Percentiles rank a stretch among this genome's conserved stretches.
phyloP scores from a whole-genome alignment of 2,329 filamentous ascomycete species.

The Cyphellophora europaea region DNA sequence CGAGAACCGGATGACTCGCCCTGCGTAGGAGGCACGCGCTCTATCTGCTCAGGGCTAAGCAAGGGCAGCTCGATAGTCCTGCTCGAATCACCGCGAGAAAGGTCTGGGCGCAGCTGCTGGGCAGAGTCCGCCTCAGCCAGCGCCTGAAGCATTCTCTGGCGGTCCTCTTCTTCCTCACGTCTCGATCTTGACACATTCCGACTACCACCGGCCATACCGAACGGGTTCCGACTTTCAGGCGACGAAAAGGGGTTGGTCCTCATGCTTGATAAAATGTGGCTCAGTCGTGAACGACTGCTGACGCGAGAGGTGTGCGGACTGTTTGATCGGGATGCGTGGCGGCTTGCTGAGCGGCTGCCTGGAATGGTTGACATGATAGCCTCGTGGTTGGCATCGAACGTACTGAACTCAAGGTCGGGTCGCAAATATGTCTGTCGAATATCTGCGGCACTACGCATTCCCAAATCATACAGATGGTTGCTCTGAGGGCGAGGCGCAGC shows the following conservation, averaged over 20 bases:
- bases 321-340: conserved; percentile 16
- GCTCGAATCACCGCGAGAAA: conserved; percentile 7
- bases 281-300: conserved; percentile 15
- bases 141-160: conserved; percentile 12
- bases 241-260: conserved; percentile 11
- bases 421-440: conserved; percentile 9
- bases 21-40: conserved; percentile 8
- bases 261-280: conserved; percentile 11
- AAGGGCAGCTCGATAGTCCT: conserved; percentile 10
- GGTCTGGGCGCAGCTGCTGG: conserved; percentile 11
- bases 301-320: conserved; percentile 17
- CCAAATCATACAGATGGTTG: conserved; percentile 1
- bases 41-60: conserved; percentile 13
- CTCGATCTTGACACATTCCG: conserved; percentile 11
- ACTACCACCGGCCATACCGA: conserved; percentile 4
- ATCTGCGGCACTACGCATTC: conserved; percentile 2
- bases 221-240: conserved; percentile 9
- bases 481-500: not conserved
- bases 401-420: conserved; percentile 17
- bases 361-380: conserved; percentile 20
- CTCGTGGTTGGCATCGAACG: conserved; percentile 19
- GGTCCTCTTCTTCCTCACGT: conserved; percentile 12
- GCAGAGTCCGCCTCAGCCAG: conserved; percentile 14
- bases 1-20: too few relatives aligned
- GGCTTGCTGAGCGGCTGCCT: conserved; percentile 15